Conservation (phyloP, 2,329 filamentous ascomycete genomes). For the Xylaria sp. region DNA sequence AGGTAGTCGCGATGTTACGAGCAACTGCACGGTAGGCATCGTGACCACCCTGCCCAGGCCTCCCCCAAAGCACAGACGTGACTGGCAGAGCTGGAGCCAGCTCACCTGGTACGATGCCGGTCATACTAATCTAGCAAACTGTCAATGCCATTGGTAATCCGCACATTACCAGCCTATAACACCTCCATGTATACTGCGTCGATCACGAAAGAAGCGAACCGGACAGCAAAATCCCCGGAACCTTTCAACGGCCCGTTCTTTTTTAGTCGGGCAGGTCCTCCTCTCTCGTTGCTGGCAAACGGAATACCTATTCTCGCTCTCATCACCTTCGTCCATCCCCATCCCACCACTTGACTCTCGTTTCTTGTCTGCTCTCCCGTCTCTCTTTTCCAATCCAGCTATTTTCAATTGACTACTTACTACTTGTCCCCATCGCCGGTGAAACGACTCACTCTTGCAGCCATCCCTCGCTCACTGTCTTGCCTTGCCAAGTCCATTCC, state of each 20-base stretch:
- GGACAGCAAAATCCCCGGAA: conserved; percentile 1
- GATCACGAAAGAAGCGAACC: conserved; percentile 14
- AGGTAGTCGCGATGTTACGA: too few relatives aligned
- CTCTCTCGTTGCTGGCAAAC: conserved; percentile 15
- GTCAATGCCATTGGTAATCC: conserved; percentile 6
- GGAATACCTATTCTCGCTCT: conserved; percentile 8
- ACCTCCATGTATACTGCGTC: conserved; percentile 5
- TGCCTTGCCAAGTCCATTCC: conserved; percentile 11
- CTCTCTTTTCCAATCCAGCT: background rate
- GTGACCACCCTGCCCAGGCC: background rate
- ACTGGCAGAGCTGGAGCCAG: too few relatives aligned
- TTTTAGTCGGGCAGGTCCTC: conserved; percentile 21
- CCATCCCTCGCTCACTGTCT: conserved; percentile 4
- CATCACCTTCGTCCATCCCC: background rate
- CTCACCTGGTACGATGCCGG: too few relatives aligned
- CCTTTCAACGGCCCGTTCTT: conserved; percentile 15
- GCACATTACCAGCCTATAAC: background rate
- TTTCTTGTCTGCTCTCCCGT: background rate
- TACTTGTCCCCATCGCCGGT: background rate
- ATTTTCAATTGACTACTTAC: conserved; percentile 1
- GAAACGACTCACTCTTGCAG: conserved; percentile 12
- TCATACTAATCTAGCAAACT: background rate
- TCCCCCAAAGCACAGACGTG: conserved; percentile 1
- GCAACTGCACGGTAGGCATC: background rate
- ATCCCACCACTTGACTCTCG: conserved; percentile 6